Base-by-base conservation (phyloP, 441 rosid genomes). In the Bocquillonia castaneifolia region DNA sequence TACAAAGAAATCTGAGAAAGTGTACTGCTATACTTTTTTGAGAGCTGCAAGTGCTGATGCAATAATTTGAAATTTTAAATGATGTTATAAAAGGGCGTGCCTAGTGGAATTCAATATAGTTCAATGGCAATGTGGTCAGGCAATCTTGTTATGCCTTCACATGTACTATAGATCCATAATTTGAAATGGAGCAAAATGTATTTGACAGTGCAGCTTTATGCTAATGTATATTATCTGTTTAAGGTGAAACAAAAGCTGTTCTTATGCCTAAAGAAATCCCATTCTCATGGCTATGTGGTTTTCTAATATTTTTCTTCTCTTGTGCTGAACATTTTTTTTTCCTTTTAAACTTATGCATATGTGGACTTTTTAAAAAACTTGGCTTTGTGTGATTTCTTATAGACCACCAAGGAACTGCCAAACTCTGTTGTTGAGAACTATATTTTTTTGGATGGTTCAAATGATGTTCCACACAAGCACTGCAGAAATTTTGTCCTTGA, bases 401-500 rank as follows among this genome's bases (percentile, higher is more conserved):
- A 74, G 80, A 72, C 64, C n/a, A 34, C 37, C 48, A 71, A 78
- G 59, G 73, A 72, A 58, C 63, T 42, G 13, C 66, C 31, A 22
- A 71, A 66, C 20, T 39, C 23, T 69, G 59, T 25, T 73, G 64
- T 44, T 37, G 59, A 64, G 25, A 66, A 32, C 72, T 44, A 63
- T 66, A 69, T 63, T 58, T 71, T 71, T 58, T 31, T 65, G 51
- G 61, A 68, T 78, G 73, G 66, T 64, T 39, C 76, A 53, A 53
- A 70, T 60, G 72, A 66, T 62, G 63, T 12, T 73, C 68, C 78
- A 54, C 80, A 60, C 42, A 75, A 74, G 59, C 63, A 72, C 39
- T 78, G 79, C 65, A 80, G 86, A 74, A 79, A 70, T 59, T 66
- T 77, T 77, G 67, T 89, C 28, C 75, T 86, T 71, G 78, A 81